A percentile compares a stretch with the other conserved stretches of the same genome.
Evolutionary conservation across 805 yeast species (phyloP).

Genomic region (Dipodascus geniculatus): DNA sequence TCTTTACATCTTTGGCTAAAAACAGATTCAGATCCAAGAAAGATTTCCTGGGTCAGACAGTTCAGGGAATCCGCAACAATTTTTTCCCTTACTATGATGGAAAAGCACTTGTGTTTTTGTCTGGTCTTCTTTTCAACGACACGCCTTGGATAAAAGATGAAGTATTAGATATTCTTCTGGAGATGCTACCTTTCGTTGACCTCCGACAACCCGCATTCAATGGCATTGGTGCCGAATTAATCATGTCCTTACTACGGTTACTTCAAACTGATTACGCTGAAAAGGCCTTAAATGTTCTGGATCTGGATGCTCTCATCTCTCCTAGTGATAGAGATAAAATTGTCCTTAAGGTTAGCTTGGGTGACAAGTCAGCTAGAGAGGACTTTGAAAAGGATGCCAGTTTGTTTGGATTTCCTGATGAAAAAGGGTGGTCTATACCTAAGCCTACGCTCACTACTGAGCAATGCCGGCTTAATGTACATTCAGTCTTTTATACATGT

Average conservation of each 20-base stretch:
- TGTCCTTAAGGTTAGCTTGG: slow-evolving; percentile 82
- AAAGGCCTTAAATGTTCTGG: slow-evolving; percentile 80
- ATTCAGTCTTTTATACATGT: slow-evolving; percentile 88
- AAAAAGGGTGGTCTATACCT: slow-evolving; percentile 94
- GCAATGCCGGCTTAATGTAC: slow-evolving; percentile 82
- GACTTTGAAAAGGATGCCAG: slow-evolving; percentile 82
- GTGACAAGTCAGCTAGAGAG: slow-evolving; percentile 63
- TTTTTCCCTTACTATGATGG: slow-evolving; percentile 71
- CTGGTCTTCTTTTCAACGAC: slow-evolving; percentile 72
- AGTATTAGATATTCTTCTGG: slow-evolving; percentile 62
- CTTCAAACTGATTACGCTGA: slow-evolving; percentile 77
- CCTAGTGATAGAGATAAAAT: slow-evolving; percentile 88
- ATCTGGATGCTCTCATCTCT: slow-evolving; percentile 72
- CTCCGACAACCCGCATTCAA: slow-evolving; percentile 64
- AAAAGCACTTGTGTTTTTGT: slow-evolving; percentile 57
- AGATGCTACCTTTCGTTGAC: slow-evolving; percentile 67
- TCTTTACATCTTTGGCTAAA: slow-evolving; percentile 65
- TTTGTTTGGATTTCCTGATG: slow-evolving; percentile 88
- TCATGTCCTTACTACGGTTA: slow-evolving; percentile 77
- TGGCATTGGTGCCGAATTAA: slow-evolving; percentile 90
- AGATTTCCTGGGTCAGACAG: slow-evolving; percentile 76
- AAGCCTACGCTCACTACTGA: slow-evolving; percentile 90
- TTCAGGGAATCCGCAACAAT: slow-evolving; percentile 50
- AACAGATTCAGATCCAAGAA: slow-evolving; percentile 78
- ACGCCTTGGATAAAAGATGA: slow-evolving; percentile 71